Percentiles rank a stretch among this genome's conserved stretches.
Evolutionary conservation across 306 rosid genomes (phyloP).

Genomic region (Vigna angularis): DNA sequence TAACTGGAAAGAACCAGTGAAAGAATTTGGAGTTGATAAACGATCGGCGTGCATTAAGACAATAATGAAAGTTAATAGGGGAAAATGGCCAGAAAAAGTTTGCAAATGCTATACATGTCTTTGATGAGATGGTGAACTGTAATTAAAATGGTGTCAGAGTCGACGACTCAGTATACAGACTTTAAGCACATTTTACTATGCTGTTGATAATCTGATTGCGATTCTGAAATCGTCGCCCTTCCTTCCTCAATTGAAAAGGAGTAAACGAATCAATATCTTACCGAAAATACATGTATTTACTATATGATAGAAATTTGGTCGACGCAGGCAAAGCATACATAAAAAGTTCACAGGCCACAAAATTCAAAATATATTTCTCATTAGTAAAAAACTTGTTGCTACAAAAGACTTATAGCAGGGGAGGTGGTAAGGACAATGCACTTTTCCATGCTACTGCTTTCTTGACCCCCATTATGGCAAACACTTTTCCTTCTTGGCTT

Average conservation of each 20-base stretch:
- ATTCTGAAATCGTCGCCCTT: conserved; percentile 20
- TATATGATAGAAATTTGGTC: not conserved
- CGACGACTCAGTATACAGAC: not conserved
- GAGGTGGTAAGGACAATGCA: conserved; percentile 63
- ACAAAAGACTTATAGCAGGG: conserved; percentile 56
- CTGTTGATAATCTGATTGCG: conserved; percentile 10
- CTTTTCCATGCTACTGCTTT: conserved; percentile 53
- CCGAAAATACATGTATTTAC: conserved; percentile 24
- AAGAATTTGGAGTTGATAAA: conserved; percentile 7
- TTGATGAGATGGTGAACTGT: not conserved
- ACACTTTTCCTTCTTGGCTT: conserved; percentile 88
- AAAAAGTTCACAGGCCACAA: conserved; percentile 25
- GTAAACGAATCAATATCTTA: not conserved
- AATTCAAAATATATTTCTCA: conserved; percentile 6
- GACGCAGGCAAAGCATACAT: not conserved
- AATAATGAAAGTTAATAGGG: not conserved
- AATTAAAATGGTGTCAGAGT: conserved; percentile 7
- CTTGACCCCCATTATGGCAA: conserved; percentile 55
- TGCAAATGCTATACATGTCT: not conserved
- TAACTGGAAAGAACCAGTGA: not conserved
- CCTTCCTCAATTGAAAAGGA: not conserved
- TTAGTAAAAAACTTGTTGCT: conserved; percentile 4
- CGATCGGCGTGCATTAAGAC: not conserved
- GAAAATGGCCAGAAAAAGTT: not conserved
- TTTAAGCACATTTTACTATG: conserved; percentile 8